Base-by-base conservation (phyloP, 371 early-diverging fungal genomes). In the Chytridium lagenaria region DNA sequence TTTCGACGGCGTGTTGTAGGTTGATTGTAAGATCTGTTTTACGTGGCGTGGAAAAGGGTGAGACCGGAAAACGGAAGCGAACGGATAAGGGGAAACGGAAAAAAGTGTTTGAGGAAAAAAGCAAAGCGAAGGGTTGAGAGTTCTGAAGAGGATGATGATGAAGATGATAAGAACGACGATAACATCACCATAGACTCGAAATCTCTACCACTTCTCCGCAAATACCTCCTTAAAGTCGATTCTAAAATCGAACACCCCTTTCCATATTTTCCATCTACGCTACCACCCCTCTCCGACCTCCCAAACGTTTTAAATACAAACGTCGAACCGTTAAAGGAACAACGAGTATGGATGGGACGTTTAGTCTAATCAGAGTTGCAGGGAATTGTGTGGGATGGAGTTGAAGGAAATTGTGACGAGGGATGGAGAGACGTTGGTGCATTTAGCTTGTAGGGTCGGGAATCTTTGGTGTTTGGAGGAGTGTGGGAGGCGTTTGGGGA, bases 391-490 rank as follows among this genome's bases (percentile, higher is more conserved):
- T 61, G 61, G 36, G 10, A 34, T 61, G 7, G 34, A 15, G 30
- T 23, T 61, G 34, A 33, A 28, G 7, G 61, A 61, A 7, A 16
- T 15, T 61, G 7, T 34, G 7, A 61, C 30, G 10, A 23, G 36
- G 19, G 36, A 61, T 7, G 30, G 61, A 28, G 61, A 61, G 37
- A 61, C 16, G 16, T 23, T 61, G 36, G 37, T 61, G 19, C 61
- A 61, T 23, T 5, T 61, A 2, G 61, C 61, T 31, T 61, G 61
- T 34, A 31, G 61, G 31, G 49, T 19, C n/a, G 55, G 57, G 38
- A 30, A 57, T 59, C 57, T 22, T 33, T 39, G 68, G 59, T 16
- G 33, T 59, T 19, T 55, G 59, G 30, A 61, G 31, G 68, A 55
- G 40, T 23, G 5, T 44, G 12, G 23, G 23, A 52, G 67, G 40